Base-by-base conservation (phyloP, 495 filamentous ascomycete species). In the Peziza echinospora region DNA sequence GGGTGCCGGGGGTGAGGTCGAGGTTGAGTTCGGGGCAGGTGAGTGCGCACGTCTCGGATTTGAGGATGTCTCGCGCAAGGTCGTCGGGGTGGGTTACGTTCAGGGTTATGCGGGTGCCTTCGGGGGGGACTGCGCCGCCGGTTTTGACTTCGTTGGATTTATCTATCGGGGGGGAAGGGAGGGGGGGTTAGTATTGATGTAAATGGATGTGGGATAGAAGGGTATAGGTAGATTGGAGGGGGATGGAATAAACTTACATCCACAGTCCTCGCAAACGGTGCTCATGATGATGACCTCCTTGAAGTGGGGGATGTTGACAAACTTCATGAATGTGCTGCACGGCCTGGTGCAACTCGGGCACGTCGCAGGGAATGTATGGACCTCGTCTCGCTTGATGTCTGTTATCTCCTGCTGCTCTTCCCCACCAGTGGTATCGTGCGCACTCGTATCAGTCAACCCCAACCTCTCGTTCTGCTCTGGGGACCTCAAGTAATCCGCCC, bases 261-360 rank as follows among this genome's bases (percentile, higher is more conserved):
- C 86, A 59, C 89, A 97, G 63, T 79, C 66, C 23, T 82, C 74
- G 58, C 89, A 97, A 45, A 76, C 73, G 9, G 84, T 93, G 54
- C 75, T 80, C 75, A 86, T 93, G 51, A 96, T 65, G 41, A 91
- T 72, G 17, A 96, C 89, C 52, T 94, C 76, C 62, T 93, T 92
- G 69, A 99, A 99, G 62, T 91, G 75, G 0, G 89, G 89, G 46
- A 99, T 94, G 51, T 86, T 78, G 39, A 96, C 82, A 69, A 92
- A 84, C 67, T 93, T 86, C 76, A 93, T 87, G 58, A 89, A 82
- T 21, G 87, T 83, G 5, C 71, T 71, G 62, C 86, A 92, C 5
- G 68, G 63, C 60, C 79, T 82, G 52, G 73, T 71, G 63, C 89
- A 99, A 47, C 84, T 86, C 0, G 91, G 89, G 63, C 89, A 99